Evolutionary conservation across 768 basidiomycete species (phyloP).

Genomic region (Lactarius psammicola): DNA sequence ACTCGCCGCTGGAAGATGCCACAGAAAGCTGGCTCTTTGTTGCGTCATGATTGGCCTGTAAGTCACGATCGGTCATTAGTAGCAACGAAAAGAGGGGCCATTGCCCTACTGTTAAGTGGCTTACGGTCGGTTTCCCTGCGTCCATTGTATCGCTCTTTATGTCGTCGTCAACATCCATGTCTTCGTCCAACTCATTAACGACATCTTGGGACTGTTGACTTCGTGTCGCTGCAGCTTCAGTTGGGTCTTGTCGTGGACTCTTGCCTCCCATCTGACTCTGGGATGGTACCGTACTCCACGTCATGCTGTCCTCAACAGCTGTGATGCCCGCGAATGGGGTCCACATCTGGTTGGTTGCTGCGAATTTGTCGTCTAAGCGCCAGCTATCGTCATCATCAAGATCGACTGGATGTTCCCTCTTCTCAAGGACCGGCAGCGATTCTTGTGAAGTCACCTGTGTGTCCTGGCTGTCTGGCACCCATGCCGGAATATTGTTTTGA

Average conservation of each 20-base stretch:
- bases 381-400: conserved; percentile 68
- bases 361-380: conserved; percentile 67
- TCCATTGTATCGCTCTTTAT: conserved; percentile 44
- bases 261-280: conserved; percentile 46
- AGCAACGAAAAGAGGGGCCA: neutral
- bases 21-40: conserved; percentile 55
- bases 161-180: conserved; percentile 42
- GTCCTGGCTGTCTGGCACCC: conserved; percentile 62
- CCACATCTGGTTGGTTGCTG: conserved; percentile 56
- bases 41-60: conserved; percentile 28
- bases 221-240: conserved; percentile 3
- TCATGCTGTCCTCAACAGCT: conserved; percentile 64
- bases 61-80: neutral
- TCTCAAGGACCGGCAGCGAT: conserved; percentile 23
- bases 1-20: conserved; percentile 41
- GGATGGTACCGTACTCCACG: conserved; percentile 71
- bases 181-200: conserved; percentile 31
- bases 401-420: conserved; percentile 39
- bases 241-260: conserved; percentile 17
- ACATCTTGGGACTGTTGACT: conserved; percentile 15
- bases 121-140: conserved; percentile 39
- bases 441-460: conserved; percentile 46
- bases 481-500: conserved; percentile 45
- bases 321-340: conserved; percentile 46
- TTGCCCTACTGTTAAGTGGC: conserved; percentile 44